Percentiles rank a stretch among this genome's conserved stretches.
Conservation (phyloP, 2,329 filamentous ascomycete genomes). For the Xylaria sp. region DNA sequence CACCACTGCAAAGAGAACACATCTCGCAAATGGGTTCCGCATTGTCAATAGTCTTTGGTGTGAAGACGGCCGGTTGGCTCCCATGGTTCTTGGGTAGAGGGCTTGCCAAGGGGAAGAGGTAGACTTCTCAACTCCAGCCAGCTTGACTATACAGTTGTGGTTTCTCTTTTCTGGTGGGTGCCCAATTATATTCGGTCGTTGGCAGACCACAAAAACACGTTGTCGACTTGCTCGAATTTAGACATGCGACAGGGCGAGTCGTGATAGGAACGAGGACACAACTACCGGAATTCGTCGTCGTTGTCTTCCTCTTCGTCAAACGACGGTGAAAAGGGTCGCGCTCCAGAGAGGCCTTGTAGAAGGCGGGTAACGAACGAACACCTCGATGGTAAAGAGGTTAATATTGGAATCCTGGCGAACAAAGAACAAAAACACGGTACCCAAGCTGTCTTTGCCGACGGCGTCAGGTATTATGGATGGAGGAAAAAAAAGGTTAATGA, state of each 20-base stretch:
- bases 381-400: slow-evolving; percentile 37
- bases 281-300: slow-evolving; percentile 19
- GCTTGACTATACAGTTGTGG: slow-evolving; percentile 20
- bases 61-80: slow-evolving; percentile 54
- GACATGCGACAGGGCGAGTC: slow-evolving; percentile 19
- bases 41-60: slow-evolving; percentile 60
- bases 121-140: slow-evolving; percentile 38
- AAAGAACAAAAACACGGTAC: slow-evolving; percentile 36
- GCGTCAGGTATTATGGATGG: slow-evolving; percentile 32
- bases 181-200: slow-evolving; percentile 11
- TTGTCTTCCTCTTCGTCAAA: slow-evolving; percentile 16
- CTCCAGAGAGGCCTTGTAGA: slow-evolving; percentile 13
- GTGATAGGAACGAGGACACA: slow-evolving; percentile 15
- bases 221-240: slow-evolving; percentile 3
- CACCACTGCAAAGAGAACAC: slow-evolving; percentile 57
- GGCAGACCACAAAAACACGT: slow-evolving; percentile 19
- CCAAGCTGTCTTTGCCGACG: slow-evolving; percentile 32
- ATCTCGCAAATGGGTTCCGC: slow-evolving; percentile 61
- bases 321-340: slow-evolving; percentile 13
- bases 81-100: slow-evolving; percentile 50
- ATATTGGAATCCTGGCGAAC: slow-evolving; percentile 27
- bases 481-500: slow-evolving; percentile 30
- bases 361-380: slow-evolving; percentile 40
- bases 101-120: slow-evolving; percentile 39
- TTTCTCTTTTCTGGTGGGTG: slow-evolving; percentile 11